phyloP scores from a whole-genome alignment of 1,284 basidiomycete species.

The Ustilago hordei region DNA sequence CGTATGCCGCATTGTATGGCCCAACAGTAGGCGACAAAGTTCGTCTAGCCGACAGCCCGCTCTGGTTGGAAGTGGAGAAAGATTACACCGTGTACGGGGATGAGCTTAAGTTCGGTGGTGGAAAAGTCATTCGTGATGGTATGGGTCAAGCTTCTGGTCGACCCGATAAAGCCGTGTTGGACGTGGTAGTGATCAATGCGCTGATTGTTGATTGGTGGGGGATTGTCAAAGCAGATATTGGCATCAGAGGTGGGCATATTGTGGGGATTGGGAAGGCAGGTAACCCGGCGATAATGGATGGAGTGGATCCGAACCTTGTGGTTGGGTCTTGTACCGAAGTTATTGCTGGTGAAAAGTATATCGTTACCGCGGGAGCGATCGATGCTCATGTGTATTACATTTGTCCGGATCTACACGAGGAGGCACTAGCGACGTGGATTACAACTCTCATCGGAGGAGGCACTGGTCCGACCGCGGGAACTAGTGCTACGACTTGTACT shows the following conservation, averaged over 20 bases:
- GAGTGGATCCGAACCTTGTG: constrained; percentile 78
- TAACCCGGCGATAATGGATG: constrained; percentile 92
- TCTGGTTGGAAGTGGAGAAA: constrained; percentile 93
- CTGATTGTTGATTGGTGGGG: constrained; percentile 94
- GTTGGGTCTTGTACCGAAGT: constrained; percentile 72
- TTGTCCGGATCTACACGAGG: constrained; percentile 84
- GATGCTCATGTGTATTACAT: constrained; percentile 88
- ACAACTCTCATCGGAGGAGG: constrained; percentile 71
- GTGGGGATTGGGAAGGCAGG: constrained; percentile 94
- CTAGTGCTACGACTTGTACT: constrained; percentile 95
- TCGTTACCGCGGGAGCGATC: constrained; percentile 91
- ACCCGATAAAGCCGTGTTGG: constrained; percentile 79
- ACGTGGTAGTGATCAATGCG: constrained; percentile 93
- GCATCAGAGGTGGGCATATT: constrained; percentile 86
- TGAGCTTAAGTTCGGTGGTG: constrained; percentile 95
- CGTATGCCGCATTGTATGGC: constrained; percentile 72
- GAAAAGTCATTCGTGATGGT: constrained; percentile 67
- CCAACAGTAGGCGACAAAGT: constrained; percentile 92
- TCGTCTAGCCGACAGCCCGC: constrained; percentile 85
- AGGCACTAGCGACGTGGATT: constrained; percentile 73
- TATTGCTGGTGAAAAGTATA: constrained; percentile 92
- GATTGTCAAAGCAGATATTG: constrained; percentile 98
- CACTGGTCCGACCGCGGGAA: constrained; percentile 90
- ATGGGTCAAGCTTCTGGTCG: constrained; percentile 85
- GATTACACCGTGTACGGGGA: constrained; percentile 89